These are phyloP conservation scores for Exophiala sp. DNA, from an alignment of 2,329 filamentous ascomycete genomes.

Conservation along the genomic window DNA sequence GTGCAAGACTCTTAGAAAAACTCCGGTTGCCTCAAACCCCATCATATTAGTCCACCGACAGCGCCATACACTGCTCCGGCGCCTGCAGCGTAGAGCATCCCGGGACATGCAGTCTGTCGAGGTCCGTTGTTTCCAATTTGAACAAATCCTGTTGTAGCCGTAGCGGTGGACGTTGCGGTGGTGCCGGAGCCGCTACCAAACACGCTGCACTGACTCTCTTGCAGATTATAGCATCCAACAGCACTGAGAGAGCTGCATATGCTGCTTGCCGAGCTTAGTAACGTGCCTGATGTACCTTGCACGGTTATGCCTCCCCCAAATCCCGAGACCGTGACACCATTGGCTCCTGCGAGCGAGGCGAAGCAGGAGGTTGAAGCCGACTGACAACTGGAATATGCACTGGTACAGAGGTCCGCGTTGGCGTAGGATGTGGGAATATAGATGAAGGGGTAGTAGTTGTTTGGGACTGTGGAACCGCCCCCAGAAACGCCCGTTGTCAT, in stretches of 20 bases:
- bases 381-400: slow-evolving; percentile 50
- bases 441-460: slow-evolving; percentile 48
- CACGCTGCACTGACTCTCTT: slow-evolving; percentile 42
- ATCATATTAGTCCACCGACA: slow-evolving; percentile 25
- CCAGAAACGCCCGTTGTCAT: slow-evolving; percentile 37
- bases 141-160: slow-evolving; percentile 27
- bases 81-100: slow-evolving; percentile 40
- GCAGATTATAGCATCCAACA: slow-evolving; percentile 45
- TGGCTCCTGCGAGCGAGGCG: slow-evolving; percentile 43
- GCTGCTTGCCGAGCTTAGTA: slow-evolving; percentile 37
- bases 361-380: slow-evolving; percentile 43
- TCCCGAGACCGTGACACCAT: slow-evolving; percentile 48
- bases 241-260: slow-evolving; percentile 45
- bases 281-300: slow-evolving; percentile 39
- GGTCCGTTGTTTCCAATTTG: slow-evolving; percentile 22
- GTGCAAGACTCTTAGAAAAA: not conserved
- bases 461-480: slow-evolving; percentile 32
- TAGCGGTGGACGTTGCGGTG: slow-evolving; percentile 25
- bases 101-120: slow-evolving; percentile 30
- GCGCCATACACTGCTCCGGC: slow-evolving; percentile 42
- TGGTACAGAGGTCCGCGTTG: slow-evolving; percentile 48
- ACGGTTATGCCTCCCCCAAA: slow-evolving; percentile 44
- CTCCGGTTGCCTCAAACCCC: not conserved
- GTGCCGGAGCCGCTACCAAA: slow-evolving; percentile 33
- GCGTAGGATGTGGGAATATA: slow-evolving; percentile 50